These are phyloP conservation scores for Tylopilus sp. DNA, from an alignment of 1,284 basidiomycete species.

Conservation along the genomic window DNA sequence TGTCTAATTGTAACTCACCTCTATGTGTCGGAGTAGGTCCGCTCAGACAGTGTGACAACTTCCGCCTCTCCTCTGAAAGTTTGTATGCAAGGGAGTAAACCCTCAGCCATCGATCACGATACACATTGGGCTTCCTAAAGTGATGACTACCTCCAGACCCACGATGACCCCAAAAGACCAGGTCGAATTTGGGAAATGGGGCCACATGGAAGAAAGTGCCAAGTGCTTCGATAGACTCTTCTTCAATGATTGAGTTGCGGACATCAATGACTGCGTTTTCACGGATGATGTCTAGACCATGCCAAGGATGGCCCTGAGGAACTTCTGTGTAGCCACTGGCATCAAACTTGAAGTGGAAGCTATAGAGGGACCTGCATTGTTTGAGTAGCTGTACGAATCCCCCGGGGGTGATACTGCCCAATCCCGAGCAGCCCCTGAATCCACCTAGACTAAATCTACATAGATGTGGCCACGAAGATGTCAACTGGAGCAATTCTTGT, in stretches of 20 bases:
- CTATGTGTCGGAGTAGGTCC: no score
- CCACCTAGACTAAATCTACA: background rate
- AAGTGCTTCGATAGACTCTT: slow-evolving; percentile 17
- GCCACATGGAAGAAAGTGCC: slow-evolving; percentile 16
- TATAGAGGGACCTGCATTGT: slow-evolving; percentile 12
- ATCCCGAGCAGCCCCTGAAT: background rate
- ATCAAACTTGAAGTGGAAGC: slow-evolving; percentile 8
- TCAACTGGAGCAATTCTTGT: slow-evolving; percentile 12
- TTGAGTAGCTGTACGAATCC: slow-evolving; percentile 19
- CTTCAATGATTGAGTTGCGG: slow-evolving; percentile 9
- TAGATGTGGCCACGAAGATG: slow-evolving; percentile 20
- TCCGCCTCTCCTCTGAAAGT: slow-evolving; percentile 5
- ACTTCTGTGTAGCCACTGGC: slow-evolving; percentile 13
- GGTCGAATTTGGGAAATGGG: background rate
- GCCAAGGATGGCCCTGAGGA: slow-evolving; percentile 14
- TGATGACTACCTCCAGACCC: background rate
- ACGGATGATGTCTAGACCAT: slow-evolving; percentile 5
- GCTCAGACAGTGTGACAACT: no score
- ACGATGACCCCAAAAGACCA: slow-evolving; percentile 2
- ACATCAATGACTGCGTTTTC: background rate
- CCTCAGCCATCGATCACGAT: slow-evolving; percentile 7
- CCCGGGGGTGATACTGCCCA: slow-evolving; percentile 11
- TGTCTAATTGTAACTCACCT: no score
- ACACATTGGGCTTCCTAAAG: background rate
- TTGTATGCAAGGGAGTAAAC: background rate